Conservation (phyloP, 2,329 filamentous ascomycete species). For the Sporothrix luriei region DNA sequence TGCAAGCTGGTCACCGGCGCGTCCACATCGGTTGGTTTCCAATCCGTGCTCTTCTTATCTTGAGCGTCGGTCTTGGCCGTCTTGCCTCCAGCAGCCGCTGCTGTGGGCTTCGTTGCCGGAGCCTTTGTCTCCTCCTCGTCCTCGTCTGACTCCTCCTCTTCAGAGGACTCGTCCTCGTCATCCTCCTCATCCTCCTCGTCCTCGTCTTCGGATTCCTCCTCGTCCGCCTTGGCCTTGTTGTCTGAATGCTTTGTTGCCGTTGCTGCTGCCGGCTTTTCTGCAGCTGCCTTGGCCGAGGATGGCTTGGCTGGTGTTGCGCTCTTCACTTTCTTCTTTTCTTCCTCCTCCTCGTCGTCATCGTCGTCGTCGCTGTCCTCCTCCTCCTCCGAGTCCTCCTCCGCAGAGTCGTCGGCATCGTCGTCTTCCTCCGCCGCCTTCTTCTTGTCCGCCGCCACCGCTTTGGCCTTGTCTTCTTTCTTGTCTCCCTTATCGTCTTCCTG, state of each 20-base stretch:
- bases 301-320: not conserved
- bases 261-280: not conserved
- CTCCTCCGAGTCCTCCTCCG: conserved; percentile 34
- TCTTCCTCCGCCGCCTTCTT: conserved; percentile 22
- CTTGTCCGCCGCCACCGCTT: conserved; percentile 5
- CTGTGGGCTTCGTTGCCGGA: conserved; percentile 27
- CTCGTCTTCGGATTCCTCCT: conserved; percentile 11
- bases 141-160: conserved; percentile 35
- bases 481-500: conserved; percentile 13
- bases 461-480: conserved; percentile 15
- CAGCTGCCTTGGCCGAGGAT: not conserved
- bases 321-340: not conserved
- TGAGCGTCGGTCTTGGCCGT: conserved; percentile 21
- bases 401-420: conserved; percentile 31
- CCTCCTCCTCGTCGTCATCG: not conserved
- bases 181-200: conserved; percentile 12
- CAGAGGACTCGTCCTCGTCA: conserved; percentile 24
- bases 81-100: not conserved
- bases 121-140: conserved; percentile 28
- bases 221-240: not conserved
- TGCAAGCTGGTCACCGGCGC: conserved; percentile 41
- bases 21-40: conserved; percentile 46
- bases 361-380: conserved; percentile 34
- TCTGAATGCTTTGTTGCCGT: not conserved
- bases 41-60: conserved; percentile 38